Percentiles rank a stretch among this genome's conserved stretches.
phyloP scores from a whole-genome alignment of 169 alveolate genomes.

The Cryptosporidium canis region DNA sequence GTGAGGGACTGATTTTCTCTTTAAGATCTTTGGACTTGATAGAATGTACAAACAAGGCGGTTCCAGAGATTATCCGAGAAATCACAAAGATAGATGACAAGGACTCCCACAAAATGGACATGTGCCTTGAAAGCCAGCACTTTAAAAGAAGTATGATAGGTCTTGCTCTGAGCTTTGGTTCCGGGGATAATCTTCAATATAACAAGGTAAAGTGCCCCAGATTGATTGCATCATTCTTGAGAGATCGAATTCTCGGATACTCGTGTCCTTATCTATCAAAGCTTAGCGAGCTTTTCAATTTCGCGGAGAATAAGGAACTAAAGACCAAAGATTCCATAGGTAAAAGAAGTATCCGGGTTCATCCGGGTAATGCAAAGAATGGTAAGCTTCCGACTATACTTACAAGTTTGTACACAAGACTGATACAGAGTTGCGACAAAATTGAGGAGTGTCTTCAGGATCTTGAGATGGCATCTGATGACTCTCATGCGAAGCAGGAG shows the following conservation, averaged over 20 bases:
- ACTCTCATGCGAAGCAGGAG: background rate
- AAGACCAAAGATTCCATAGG: background rate
- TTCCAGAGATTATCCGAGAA: conserved; percentile 17
- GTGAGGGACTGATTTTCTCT: conserved; percentile 37
- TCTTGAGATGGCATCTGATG: background rate
- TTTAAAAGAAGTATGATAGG: conserved; percentile 59
- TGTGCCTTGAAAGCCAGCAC: background rate
- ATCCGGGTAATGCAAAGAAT: background rate
- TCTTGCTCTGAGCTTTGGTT: conserved; percentile 24
- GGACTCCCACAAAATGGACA: background rate
- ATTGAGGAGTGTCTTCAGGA: conserved; percentile 7
- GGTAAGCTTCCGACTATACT: conserved; percentile 47
- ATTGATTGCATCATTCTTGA: conserved; percentile 50
- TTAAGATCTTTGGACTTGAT: conserved; percentile 10
- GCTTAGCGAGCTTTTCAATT: conserved; percentile 18
- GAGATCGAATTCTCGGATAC: conserved; percentile 61
- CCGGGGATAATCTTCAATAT: conserved; percentile 42
- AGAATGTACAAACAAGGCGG: conserved; percentile 43
- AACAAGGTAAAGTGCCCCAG: conserved; percentile 55
- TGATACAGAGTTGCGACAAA: conserved; percentile 54
- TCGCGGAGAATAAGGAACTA: conserved; percentile 43
- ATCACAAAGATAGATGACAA: background rate
- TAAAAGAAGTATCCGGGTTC: background rate
- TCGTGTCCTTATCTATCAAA: conserved; percentile 62
- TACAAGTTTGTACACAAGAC: conserved; percentile 49